Evolutionary conservation across 345 rosid genomes (phyloP), one percentile per base, ranked within the genome.

Genomic region (Orychophragmus violaceus): DNA sequence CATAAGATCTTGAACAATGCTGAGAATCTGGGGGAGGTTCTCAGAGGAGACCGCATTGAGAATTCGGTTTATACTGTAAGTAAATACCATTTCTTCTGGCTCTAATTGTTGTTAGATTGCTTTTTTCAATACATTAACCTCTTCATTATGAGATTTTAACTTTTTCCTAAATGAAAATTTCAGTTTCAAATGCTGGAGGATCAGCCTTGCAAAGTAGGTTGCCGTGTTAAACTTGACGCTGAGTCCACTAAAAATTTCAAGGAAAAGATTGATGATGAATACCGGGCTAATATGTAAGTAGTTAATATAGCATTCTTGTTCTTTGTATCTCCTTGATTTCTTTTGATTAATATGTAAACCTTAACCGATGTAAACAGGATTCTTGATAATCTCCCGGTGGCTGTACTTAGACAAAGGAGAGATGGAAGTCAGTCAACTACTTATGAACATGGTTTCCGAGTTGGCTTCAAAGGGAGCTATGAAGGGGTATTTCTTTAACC

Each of bases 1-100:
- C 1, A 48, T 2, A 83, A 82, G 83, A 88, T 90, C 74, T 4
- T 78, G 70, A 93, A 86, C 81, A 90, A 23, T 65, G 97, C 92
- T 2, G 97, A 90, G 54, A 90, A 90, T 76, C 71, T 90, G 74
- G 96, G 98, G 51, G 99, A 80, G 86, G 96, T 88, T 70, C 97
- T 93, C 52, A 85, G 97, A 58, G 98, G 98, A 59, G 98, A 93
- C 71, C 93, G 98, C 50, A 93, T 93, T 50, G 98, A 93, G 84
- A 93, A 93, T 74, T 93, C 98, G 6, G 72, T 90, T 16, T 90
- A 88, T 69, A 78, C 71, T 49, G 97, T 93, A 72, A 86, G 94
- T 29, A 21, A 10, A 50, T 49, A 17, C 1, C 49, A 24, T 19
- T 66, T 19, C 45, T 68, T 70, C 35, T 74, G 18, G 2, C 12